phyloP scores from a whole-genome alignment of 148 eudicot genomes.

The Agrostemma githago region DNA sequence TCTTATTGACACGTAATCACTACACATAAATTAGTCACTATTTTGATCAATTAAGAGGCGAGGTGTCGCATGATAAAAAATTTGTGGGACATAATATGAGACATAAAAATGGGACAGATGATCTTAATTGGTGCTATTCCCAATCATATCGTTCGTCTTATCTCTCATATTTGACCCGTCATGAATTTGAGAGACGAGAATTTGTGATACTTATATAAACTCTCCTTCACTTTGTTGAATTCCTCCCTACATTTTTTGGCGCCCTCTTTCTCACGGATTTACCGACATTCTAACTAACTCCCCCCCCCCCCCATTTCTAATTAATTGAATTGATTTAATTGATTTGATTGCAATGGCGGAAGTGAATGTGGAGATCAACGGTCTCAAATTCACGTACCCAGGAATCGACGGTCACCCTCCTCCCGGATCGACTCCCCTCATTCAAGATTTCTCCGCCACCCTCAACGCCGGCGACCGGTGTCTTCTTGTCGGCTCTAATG shows the following conservation, averaged over 20 bases:
- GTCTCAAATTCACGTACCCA: slow-evolving; percentile 82
- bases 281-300: slow-evolving; percentile 16
- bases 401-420: slow-evolving; percentile 98
- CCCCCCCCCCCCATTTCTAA: neutral
- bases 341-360: slow-evolving; percentile 7
- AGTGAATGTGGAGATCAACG: slow-evolving; percentile 57
- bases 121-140: too few species aligned
- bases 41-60: too few species aligned
- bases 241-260: slow-evolving; percentile 18
- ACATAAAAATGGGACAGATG: too few species aligned
- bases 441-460: slow-evolving; percentile 51
- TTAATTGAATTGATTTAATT: slow-evolving; percentile 30
- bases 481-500: slow-evolving; percentile 93
- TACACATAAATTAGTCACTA: too few species aligned
- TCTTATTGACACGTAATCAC: too few species aligned
- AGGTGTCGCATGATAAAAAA: too few species aligned
- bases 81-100: too few species aligned
- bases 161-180: too few species aligned
- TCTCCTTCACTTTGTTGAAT: neutral
- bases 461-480: slow-evolving; percentile 66
- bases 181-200: too few species aligned
- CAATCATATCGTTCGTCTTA: too few species aligned
- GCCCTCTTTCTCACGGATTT: slow-evolving; percentile 9
- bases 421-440: slow-evolving; percentile 80
- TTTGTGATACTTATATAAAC: too few species aligned